Base-by-base conservation (phyloP, 2,329 filamentous ascomycete species). In the Aurifilum marmelostoma region DNA sequence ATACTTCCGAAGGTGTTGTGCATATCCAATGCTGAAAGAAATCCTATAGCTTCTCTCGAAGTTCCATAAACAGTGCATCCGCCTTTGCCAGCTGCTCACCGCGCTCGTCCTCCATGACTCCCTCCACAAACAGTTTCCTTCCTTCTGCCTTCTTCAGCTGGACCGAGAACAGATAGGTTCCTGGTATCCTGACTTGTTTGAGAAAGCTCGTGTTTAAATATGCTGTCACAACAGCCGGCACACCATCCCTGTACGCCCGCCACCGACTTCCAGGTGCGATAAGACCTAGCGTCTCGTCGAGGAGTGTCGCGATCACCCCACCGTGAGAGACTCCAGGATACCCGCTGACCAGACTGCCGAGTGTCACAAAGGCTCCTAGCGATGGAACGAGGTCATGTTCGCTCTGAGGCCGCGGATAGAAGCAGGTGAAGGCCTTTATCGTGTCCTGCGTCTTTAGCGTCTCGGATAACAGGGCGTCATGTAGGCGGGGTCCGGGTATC, bases 281-380 rank as follows among this genome's bases (percentile, higher is more conserved):
- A 7, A 84, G 78, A 0, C 87, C 86, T 75, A 86, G 83, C 7
- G 80, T 77, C 74, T 91, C 88, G 73, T 91, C 88, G 29, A 91
- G 75, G n/a, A 90, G 75, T 0, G 84, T 82, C 11, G 83, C 82
- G 8, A 87, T 81, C 39, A 90, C 82, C 1, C 88, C 88, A 27
- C 88, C 88, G 74, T 91, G 88, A 12, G 81, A 78, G 8, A 87
- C 79, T 3, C 80, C 76, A 1, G 84, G 77, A 72, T 84, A 84
- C 2, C 88, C 88, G 71, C 87, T 86, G 67, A 90, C 72, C 24
- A 82, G 83, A 14, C 79, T 73, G 1, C 85, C 87, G 1, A 90
- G 77, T 16, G 75, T 77, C 6, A 81, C 59, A 43, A 83, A 74
- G 1, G 73, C 74, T 37, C 77, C 76, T 60, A 80, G 21, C 47